phyloP scores from a whole-genome alignment of 2,329 filamentous ascomycete species.

The Ophiocordyceps camponoti-rufipedis region DNA sequence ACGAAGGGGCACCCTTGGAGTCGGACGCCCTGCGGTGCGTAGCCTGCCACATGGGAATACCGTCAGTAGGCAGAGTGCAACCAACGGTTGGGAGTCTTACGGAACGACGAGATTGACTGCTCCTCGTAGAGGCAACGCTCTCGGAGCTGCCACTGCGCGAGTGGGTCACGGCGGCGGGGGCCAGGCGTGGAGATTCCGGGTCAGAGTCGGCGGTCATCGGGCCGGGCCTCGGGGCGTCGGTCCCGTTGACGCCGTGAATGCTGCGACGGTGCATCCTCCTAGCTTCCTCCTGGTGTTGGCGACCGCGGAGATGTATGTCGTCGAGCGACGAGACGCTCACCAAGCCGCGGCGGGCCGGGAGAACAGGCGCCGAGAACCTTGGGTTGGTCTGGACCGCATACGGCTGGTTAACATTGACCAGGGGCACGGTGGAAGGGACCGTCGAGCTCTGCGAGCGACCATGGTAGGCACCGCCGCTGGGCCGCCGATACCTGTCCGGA shows the following conservation, averaged over 20 bases:
- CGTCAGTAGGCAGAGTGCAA: constrained; percentile 23
- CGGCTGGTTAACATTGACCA: constrained; percentile 11
- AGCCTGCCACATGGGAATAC: constrained; percentile 28
- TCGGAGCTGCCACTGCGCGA: constrained; percentile 43
- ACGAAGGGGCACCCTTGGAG: constrained; percentile 35
- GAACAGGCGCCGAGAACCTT: constrained; percentile 18
- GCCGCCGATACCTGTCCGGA: constrained; percentile 63
- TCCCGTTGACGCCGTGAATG: constrained; percentile 44
- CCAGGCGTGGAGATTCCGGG: constrained; percentile 20
- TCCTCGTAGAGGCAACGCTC: constrained; percentile 40
- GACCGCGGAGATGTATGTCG: constrained; percentile 46
- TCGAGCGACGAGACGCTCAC: constrained; percentile 38
- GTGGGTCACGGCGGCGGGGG: constrained; percentile 11
- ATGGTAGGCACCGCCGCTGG: constrained; percentile 27
- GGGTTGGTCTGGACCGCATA: constrained; percentile 11
- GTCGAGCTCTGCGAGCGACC: constrained; percentile 18
- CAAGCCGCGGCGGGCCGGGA: constrained; percentile 26
- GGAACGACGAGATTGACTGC: constrained; percentile 43
- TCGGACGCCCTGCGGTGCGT: constrained; percentile 37
- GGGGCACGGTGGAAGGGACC: constrained; percentile 9
- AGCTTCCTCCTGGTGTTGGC: constrained; percentile 43
- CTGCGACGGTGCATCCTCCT: constrained; percentile 71
- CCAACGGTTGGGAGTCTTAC: constrained; percentile 29
- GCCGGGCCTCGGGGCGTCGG: constrained; percentile 7
- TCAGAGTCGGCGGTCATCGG: constrained; percentile 10